Evolutionary conservation across 208 protist genomes (phyloP).

Genomic region (Leishmania lainsoni): DNA sequence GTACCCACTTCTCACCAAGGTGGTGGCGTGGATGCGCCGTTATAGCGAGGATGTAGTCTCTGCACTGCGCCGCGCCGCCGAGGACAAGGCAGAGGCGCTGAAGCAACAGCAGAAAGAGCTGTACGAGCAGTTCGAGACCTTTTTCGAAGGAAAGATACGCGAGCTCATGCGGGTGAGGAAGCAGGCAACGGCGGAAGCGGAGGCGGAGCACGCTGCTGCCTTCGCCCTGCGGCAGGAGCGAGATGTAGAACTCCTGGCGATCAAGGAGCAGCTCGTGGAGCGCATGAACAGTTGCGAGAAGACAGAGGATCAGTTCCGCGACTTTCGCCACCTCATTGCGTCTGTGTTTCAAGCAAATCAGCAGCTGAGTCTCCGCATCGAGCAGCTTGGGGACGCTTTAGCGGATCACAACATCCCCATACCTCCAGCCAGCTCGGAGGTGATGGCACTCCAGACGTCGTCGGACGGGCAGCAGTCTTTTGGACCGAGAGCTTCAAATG

Average conservation of each 20-base stretch:
- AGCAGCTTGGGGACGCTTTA: slow-evolving; percentile 57
- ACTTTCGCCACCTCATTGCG: slow-evolving; percentile 71
- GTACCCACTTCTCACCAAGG: slow-evolving; percentile 40
- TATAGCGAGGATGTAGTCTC: slow-evolving; percentile 46
- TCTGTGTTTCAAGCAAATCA: slow-evolving; percentile 79
- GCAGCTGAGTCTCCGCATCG: slow-evolving; percentile 60
- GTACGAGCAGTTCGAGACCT: slow-evolving; percentile 53
- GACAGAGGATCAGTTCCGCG: slow-evolving; percentile 72
- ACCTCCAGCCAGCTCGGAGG: slow-evolving; percentile 37
- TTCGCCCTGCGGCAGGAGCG: slow-evolving; percentile 55
- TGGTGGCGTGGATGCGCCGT: slow-evolving; percentile 30
- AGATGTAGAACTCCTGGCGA: slow-evolving; percentile 57
- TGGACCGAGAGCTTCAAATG: background rate
- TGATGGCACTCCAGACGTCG: slow-evolving; percentile 49
- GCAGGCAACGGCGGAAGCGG: slow-evolving; percentile 30
- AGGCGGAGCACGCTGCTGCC: slow-evolving; percentile 46
- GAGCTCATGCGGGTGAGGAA: slow-evolving; percentile 55
- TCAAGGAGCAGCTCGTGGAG: slow-evolving; percentile 62
- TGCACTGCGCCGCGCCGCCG: background rate
- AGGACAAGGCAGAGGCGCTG: slow-evolving; percentile 38
- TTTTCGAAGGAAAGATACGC: slow-evolving; percentile 71
- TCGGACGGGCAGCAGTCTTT: slow-evolving; percentile 5
- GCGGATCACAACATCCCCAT: slow-evolving; percentile 58
- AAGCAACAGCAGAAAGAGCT: slow-evolving; percentile 40
- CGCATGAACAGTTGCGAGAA: slow-evolving; percentile 66